These are phyloP conservation scores for Podospora fimiseda DNA, from an alignment of 495 filamentous ascomycete species.

Conservation along the genomic window DNA sequence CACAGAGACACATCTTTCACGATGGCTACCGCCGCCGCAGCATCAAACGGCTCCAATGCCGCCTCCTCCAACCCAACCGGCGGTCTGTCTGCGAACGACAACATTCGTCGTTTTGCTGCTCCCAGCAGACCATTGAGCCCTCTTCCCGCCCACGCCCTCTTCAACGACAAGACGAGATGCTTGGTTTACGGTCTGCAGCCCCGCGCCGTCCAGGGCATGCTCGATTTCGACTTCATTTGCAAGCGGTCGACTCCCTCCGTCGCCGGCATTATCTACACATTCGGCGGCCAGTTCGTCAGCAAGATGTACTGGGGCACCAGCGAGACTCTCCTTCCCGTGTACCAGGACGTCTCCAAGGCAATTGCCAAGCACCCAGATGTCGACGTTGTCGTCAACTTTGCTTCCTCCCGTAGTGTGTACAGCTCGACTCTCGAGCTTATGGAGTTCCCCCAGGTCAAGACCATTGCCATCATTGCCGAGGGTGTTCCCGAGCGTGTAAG, in stretches of 20 bases:
- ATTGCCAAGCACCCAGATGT: conserved; percentile 96
- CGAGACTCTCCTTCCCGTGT: conserved; percentile 97
- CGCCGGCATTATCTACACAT: conserved; percentile 99
- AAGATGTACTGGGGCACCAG: conserved; percentile 99
- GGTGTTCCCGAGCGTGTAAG: conserved; percentile 95
- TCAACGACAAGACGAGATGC: conserved; percentile 99
- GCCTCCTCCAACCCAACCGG: conserved; percentile 20
- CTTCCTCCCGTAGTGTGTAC: conserved; percentile 96
- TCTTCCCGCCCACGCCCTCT: conserved; percentile 73
- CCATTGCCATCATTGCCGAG: conserved; percentile 98
- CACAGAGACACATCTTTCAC: conserved; percentile 14
- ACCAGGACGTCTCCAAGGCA: conserved; percentile 90
- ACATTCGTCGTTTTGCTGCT: conserved; percentile 92
- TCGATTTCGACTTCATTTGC: conserved; percentile 99
- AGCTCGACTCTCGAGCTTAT: conserved; percentile 96
- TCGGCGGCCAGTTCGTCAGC: conserved; percentile 98
- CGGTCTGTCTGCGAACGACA: conserved; percentile 80
- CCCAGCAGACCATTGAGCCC: conserved; percentile 90
- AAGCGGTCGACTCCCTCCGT: conserved; percentile 94
- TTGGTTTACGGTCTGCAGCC: conserved; percentile 99
- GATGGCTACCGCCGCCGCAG: conserved; percentile 39
- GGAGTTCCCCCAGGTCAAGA: conserved; percentile 93
- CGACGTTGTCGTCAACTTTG: conserved; percentile 98
- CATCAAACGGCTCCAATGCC: conserved; percentile 35
- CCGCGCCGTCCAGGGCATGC: conserved; percentile 97